phyloP scores from a whole-genome alignment of 345 rosid genomes.

The Eutrema japonicum region DNA sequence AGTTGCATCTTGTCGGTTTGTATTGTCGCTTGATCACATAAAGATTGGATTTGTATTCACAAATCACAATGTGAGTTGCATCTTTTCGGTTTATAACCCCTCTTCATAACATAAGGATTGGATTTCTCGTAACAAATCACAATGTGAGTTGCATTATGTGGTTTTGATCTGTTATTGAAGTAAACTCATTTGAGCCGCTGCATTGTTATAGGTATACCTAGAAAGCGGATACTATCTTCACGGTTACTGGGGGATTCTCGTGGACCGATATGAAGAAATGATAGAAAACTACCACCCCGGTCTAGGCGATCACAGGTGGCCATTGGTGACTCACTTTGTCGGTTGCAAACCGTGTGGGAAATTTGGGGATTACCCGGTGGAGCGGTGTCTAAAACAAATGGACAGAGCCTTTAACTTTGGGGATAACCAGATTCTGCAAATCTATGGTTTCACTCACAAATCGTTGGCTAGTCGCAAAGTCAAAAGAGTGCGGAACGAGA shows the following conservation, averaged over 20 bases:
- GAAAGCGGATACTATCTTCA: constrained; percentile 77
- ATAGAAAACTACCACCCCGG: constrained; percentile 67
- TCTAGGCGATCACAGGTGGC: constrained; percentile 78
- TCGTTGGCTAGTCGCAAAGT: constrained; percentile 58
- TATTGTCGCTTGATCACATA: constrained; percentile 3
- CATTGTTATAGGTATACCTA: constrained; percentile 50
- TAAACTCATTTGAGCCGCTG: constrained; percentile 6
- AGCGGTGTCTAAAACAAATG: constrained; percentile 78
- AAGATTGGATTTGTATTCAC: neutral
- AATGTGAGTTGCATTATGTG: constrained; percentile 28
- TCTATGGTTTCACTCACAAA: constrained; percentile 68
- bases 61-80: constrained; percentile 27
- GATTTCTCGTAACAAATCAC: neutral
- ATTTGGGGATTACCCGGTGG: constrained; percentile 66
- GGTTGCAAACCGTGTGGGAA: constrained; percentile 87
- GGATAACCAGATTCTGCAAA: constrained; percentile 71
- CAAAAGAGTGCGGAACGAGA: constrained; percentile 59
- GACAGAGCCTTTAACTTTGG: constrained; percentile 81
- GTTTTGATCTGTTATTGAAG: neutral
- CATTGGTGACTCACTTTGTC: constrained; percentile 83
- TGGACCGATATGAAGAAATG: constrained; percentile 73
- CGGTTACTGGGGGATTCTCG: constrained; percentile 74
- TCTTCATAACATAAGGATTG: constrained; percentile 10
- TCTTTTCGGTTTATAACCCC: neutral
- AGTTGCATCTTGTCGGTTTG: constrained; percentile 19